phyloP scores from a whole-genome alignment of 495 filamentous ascomycete genomes.

The Xylaria scruposa region DNA sequence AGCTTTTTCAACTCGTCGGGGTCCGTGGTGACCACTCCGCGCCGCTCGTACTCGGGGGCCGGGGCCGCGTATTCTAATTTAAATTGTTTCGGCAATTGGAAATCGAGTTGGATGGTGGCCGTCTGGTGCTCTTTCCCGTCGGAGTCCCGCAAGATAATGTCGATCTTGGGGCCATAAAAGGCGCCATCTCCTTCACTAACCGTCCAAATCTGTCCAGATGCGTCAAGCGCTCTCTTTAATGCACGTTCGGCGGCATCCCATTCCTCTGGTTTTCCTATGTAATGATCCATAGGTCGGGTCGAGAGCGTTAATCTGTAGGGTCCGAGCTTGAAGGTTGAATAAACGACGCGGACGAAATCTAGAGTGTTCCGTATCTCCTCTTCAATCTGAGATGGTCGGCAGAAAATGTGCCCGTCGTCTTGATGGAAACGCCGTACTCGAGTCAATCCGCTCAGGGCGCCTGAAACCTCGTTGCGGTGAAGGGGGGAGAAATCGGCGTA shows the following conservation, averaged over 20 bases:
- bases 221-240: constrained; percentile 71
- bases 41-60: constrained; percentile 70
- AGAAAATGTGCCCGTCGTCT: constrained; percentile 96
- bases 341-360: constrained; percentile 80
- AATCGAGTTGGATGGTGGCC: constrained; percentile 91
- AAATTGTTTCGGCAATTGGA: constrained; percentile 89
- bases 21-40: constrained; percentile 55
- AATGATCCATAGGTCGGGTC: constrained; percentile 76
- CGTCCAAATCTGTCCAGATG: constrained; percentile 69
- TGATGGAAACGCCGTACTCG: constrained; percentile 93
- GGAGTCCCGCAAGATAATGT: constrained; percentile 81
- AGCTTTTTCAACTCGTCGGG: constrained; percentile 48
- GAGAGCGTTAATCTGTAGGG: constrained; percentile 80
- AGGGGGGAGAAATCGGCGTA: constrained; percentile 93
- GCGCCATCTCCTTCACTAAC: constrained; percentile 85
- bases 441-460: constrained; percentile 84
- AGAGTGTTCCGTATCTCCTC: constrained; percentile 80
- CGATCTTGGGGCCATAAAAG: constrained; percentile 96
- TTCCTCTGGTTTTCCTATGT: constrained; percentile 78
- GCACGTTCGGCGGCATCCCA: constrained; percentile 84
- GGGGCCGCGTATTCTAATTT: constrained; percentile 77
- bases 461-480: constrained; percentile 89
- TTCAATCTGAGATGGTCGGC: constrained; percentile 80
- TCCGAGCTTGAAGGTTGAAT: constrained; percentile 75
- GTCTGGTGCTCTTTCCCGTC: constrained; percentile 91